Evolutionary conservation across 768 basidiomycete species (phyloP).

Genomic region (Lanmaoa pseudosensibilis): DNA sequence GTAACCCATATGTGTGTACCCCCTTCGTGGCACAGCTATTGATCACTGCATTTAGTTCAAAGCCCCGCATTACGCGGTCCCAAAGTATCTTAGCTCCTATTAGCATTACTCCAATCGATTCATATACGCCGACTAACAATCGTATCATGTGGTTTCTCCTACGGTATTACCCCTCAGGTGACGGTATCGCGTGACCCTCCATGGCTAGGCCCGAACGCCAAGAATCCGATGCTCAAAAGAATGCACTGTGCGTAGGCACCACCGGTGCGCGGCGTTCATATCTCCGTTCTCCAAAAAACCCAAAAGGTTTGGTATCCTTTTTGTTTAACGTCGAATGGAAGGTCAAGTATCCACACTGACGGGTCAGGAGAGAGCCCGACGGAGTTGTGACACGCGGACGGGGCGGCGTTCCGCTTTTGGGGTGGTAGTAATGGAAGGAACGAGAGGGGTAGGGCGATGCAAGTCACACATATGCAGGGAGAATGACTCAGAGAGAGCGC

Average conservation of each 20-base stretch:
- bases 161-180: not conserved
- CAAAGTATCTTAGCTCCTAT: conserved; percentile 5
- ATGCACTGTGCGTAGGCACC: conserved; percentile 3
- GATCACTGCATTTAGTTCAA: not conserved
- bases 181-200: not conserved
- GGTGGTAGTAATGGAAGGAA: too few species aligned
- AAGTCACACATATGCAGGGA: too few species aligned
- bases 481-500: too few species aligned
- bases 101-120: not conserved
- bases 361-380: conserved; percentile 2
- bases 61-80: not conserved
- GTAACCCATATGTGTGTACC: not conserved
- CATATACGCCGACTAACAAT: not conserved
- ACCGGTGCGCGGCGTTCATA: conserved; percentile 17
- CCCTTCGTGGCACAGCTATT: conserved; percentile 1
- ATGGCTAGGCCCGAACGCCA: not conserved
- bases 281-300: conserved; percentile 7
- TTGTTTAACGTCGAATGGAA: conserved; percentile 18
- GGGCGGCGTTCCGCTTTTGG: conserved; percentile 10
- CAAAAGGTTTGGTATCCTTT: not conserved
- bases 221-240: conserved; percentile 5
- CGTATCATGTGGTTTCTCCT: conserved; percentile 4
- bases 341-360: conserved; percentile 1
- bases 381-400: not conserved
- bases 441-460: not conserved